These are phyloP conservation scores for Ceratocystiopsis sp. DNA, from an alignment of 2,329 filamentous ascomycete genomes.

Conservation along the genomic window DNA sequence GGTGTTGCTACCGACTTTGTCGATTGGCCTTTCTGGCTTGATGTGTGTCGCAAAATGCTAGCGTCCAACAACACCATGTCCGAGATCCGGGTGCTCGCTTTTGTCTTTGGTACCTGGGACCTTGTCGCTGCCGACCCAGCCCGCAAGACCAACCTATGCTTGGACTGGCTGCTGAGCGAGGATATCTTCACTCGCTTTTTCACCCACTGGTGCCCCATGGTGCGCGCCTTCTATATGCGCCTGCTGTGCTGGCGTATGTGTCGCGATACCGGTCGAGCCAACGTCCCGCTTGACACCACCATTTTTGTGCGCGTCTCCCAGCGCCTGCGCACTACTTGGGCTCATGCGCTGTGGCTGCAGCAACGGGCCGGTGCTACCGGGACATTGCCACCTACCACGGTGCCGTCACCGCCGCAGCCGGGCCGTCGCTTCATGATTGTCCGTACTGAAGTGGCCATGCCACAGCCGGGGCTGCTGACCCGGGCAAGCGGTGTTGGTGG, in stretches of 20 bases:
- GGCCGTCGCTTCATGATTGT: slow-evolving; percentile 79
- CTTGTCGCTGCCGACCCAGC: slow-evolving; percentile 46
- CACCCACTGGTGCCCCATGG: slow-evolving; percentile 93
- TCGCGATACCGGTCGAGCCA: slow-evolving; percentile 50
- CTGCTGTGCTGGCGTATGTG: slow-evolving; percentile 80
- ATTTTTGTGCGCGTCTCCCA: slow-evolving; percentile 53
- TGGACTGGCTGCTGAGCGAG: slow-evolving; percentile 59
- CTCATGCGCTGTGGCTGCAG: slow-evolving; percentile 61
- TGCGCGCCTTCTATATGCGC: slow-evolving; percentile 82
- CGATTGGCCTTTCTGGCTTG: slow-evolving; percentile 74
- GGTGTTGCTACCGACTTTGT: slow-evolving; percentile 26
- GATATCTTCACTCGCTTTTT: slow-evolving; percentile 67
- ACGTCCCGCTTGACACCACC: slow-evolving; percentile 45
- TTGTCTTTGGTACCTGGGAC: slow-evolving; percentile 69
- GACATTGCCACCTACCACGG: slow-evolving; percentile 49
- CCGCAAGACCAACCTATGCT: slow-evolving; percentile 53
- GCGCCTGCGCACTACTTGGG: slow-evolving; percentile 57
- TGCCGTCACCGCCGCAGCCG: slow-evolving; percentile 70
- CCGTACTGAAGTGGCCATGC: slow-evolving; percentile 47
- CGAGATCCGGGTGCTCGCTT: slow-evolving; percentile 68
- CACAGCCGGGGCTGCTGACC: slow-evolving; percentile 26
- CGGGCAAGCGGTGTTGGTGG: neutral
- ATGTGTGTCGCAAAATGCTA: slow-evolving; percentile 63
- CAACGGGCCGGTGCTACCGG: slow-evolving; percentile 42
- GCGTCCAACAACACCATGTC: slow-evolving; percentile 78